These are phyloP conservation scores for Glonium stellatum DNA, from an alignment of 495 filamentous ascomycete species.

Conservation along the genomic window DNA sequence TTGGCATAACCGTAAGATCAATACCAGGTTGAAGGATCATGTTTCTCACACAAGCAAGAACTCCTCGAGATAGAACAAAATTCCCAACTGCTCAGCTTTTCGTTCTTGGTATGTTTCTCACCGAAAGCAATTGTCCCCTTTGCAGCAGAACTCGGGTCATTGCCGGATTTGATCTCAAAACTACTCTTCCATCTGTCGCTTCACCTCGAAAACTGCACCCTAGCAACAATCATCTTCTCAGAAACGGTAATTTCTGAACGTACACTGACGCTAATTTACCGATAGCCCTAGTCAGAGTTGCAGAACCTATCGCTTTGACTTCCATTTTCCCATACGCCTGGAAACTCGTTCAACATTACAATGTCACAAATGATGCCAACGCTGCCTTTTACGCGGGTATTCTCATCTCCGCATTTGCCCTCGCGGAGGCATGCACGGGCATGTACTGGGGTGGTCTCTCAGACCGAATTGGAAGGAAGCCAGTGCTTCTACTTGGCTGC, in stretches of 20 bases:
- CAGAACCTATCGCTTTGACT: constrained; percentile 82
- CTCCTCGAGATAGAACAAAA: constrained; percentile 47
- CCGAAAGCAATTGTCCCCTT: not conserved
- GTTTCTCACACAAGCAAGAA: constrained; percentile 38
- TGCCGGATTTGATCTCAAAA: not conserved
- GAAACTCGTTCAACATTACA: constrained; percentile 67
- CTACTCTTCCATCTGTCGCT: not conserved
- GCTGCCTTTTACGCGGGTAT: constrained; percentile 80
- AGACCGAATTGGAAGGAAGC: constrained; percentile 77
- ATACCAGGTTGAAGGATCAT: constrained; percentile 29
- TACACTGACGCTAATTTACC: not conserved
- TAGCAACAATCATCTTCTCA: not conserved
- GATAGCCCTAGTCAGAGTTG: constrained; percentile 66
- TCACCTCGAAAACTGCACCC: not conserved
- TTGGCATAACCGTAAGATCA: constrained; percentile 33
- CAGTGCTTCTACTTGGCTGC: constrained; percentile 71
- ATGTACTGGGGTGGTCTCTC: constrained; percentile 81
- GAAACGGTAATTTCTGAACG: not conserved
- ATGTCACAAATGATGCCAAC: constrained; percentile 59
- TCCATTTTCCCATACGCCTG: constrained; percentile 86
- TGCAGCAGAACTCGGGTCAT: not conserved
- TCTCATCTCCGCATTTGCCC: constrained; percentile 75
- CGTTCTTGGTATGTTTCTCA: constrained; percentile 53
- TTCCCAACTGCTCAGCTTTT: constrained; percentile 76
- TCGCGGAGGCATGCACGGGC: constrained; percentile 69